Evolutionary conservation across 2,329 filamentous ascomycete genomes (phyloP), one percentile per base, ranked within the genome.

Genomic region (Thyridium curvatum): DNA sequence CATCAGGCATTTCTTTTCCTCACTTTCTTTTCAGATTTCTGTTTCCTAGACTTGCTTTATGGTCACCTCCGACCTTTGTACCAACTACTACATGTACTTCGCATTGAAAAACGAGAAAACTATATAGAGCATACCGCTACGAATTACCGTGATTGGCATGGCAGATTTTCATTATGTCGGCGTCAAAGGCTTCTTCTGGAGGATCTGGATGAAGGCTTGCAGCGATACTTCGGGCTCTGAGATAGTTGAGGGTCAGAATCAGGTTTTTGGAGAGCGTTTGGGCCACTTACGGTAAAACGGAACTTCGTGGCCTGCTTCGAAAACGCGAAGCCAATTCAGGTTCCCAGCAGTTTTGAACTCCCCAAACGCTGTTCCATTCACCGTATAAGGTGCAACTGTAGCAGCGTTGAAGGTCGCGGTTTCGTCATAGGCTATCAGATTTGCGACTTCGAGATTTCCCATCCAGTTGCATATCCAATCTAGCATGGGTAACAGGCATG

Each of bases 381-480:
- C 66, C 0, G 60, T 74, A 46, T 77, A 79, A 1, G 59, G 48
- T 43, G 52, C 41, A 12, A 69, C 47, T 16, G 51, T 42, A 14
- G 56, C 56, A 16, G 51, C 47, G 4, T 51, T 50, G 47, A 77
- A 78, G 3, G 60, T 53, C 1, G 57, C 42, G 8, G 61, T 52
- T 3, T 58, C 62, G 1, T 55, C 42, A 49, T 65, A 77, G 12
- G 61, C 54, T 17, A 78, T 57, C 0, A 61, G 59, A 28, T 77
- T 61, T 2, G 69, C 66, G 2, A 65, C 66, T 10, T 54, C 60
- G 6, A 70, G 59, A 26, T 61, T 66, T n/a, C 74, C 74, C 21
- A 69, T 56, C 68, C 72, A 77, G 54, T 78, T 79, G 48, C 72
- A 78, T 38, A 77, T 73, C 57, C 65, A 77, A 47, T 79, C 74